Percentiles rank a stretch among this genome's conserved stretches.
Evolutionary conservation across 1,284 basidiomycete genomes (phyloP).

Genomic region (Ustilago crameri): DNA sequence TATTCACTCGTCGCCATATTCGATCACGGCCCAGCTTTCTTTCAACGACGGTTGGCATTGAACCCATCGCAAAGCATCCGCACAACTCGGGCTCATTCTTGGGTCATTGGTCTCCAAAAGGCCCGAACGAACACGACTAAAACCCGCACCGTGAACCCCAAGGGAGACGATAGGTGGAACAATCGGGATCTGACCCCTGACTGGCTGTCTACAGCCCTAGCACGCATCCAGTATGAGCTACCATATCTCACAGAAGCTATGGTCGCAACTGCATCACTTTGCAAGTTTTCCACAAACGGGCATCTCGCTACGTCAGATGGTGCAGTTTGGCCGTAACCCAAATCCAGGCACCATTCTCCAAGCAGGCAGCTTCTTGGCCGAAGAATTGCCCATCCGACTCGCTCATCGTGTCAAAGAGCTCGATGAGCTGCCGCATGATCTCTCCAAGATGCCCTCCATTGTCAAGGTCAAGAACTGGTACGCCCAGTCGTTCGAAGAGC

Average conservation of each 20-base stretch:
- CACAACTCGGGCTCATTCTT: too few relatives aligned
- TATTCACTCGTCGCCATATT: too few relatives aligned
- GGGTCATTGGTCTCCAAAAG: too few relatives aligned
- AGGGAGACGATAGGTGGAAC: background rate
- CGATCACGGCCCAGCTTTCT: too few relatives aligned
- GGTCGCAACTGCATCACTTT: conserved; percentile 65
- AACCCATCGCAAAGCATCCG: too few relatives aligned
- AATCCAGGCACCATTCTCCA: conserved; percentile 66
- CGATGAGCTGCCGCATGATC: conserved; percentile 89
- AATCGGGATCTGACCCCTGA: background rate
- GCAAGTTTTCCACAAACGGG: conserved; percentile 67
- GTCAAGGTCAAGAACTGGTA: conserved; percentile 98
- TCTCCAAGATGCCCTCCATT: conserved; percentile 91
- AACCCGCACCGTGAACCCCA: too few relatives aligned
- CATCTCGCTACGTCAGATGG: conserved; percentile 68
- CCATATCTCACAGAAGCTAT: conserved; percentile 61
- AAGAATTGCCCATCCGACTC: conserved; percentile 91
- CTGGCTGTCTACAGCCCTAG: conserved; percentile 5
- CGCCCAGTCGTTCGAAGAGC: conserved; percentile 89
- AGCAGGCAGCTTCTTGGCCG: conserved; percentile 68
- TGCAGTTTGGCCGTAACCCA: conserved; percentile 65
- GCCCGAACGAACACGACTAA: too few relatives aligned
- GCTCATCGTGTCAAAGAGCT: conserved; percentile 97
- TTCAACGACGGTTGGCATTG: too few relatives aligned
- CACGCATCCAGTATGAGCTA: conserved; percentile 41